Conservation (phyloP, 345 rosid genomes). For the Salix viminalis region DNA sequence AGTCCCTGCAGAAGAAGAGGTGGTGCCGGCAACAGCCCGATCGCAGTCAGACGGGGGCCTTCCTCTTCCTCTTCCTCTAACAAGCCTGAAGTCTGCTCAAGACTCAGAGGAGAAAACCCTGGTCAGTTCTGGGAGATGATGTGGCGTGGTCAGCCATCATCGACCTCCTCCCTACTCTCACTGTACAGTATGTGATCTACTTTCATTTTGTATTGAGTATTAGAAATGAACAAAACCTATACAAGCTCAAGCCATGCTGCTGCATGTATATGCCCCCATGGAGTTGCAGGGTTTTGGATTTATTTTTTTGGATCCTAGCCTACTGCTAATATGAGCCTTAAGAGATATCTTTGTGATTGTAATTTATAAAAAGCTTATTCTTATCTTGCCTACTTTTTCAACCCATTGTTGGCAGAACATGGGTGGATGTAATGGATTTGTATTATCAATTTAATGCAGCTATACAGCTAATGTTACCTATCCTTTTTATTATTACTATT, state of each 20-base stretch:
- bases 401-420: neutral
- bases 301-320: conserved; percentile 44
- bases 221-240: conserved; percentile 10
- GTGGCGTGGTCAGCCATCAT: neutral
- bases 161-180: conserved; percentile 3
- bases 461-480: neutral
- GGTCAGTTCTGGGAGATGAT: conserved; percentile 45
- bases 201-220: conserved; percentile 7
- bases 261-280: neutral
- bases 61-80: conserved; percentile 21
- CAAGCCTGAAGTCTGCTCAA: conserved; percentile 11
- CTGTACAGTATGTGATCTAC: conserved; percentile 24
- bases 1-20: conserved; percentile 25
- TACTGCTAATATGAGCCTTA: conserved; percentile 16
- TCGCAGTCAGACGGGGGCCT: conserved; percentile 10
- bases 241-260: neutral
- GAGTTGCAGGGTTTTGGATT: conserved; percentile 39
- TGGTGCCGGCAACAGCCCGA: conserved; percentile 10
- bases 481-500: neutral
- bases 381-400: neutral
- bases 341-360: conserved; percentile 10
- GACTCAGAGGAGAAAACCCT: conserved; percentile 36
- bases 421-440: neutral
- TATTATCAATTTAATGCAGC: neutral
- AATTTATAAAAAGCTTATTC: conserved; percentile 7